These are phyloP conservation scores for Erysiphe pulchra DNA, from an alignment of 2,329 filamentous ascomycete genomes.

Conservation along the genomic window DNA sequence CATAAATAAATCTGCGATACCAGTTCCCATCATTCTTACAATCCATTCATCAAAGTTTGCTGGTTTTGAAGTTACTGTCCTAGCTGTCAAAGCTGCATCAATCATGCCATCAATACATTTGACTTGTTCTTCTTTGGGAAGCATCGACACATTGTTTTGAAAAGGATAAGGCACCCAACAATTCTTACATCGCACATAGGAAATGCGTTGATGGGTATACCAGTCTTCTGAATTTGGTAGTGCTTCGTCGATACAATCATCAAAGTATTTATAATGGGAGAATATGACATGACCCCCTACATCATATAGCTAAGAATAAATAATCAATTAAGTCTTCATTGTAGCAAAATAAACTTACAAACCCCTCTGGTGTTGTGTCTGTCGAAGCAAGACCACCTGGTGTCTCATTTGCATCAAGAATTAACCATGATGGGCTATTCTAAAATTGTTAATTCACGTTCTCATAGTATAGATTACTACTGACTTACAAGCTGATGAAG, in stretches of 20 bases:
- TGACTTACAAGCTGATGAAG: constrained; percentile 64
- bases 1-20: constrained; percentile 93
- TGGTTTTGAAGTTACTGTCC: constrained; percentile 74
- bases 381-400: constrained; percentile 91
- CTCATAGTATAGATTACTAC: background rate
- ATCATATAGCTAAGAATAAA: constrained; percentile 59
- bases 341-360: constrained; percentile 37
- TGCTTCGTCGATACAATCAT: constrained; percentile 94
- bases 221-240: constrained; percentile 84
- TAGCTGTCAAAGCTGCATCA: constrained; percentile 68
- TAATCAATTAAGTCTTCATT: constrained; percentile 4
- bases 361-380: constrained; percentile 83
- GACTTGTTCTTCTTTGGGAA: constrained; percentile 93
- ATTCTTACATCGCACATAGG: constrained; percentile 90
- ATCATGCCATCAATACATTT: constrained; percentile 88
- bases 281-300: constrained; percentile 34
- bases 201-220: constrained; percentile 96
- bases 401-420: constrained; percentile 74
- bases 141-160: constrained; percentile 99
- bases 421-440: constrained; percentile 87
- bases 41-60: constrained; percentile 98
- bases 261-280: constrained; percentile 89
- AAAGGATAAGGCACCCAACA: constrained; percentile 98
- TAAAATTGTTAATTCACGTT: constrained; percentile 16
- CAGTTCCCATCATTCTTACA: constrained; percentile 66